These are phyloP conservation scores for Larix kaempferi DNA, from an alignment of 75 land plant species.

Conservation along the genomic window DNA sequence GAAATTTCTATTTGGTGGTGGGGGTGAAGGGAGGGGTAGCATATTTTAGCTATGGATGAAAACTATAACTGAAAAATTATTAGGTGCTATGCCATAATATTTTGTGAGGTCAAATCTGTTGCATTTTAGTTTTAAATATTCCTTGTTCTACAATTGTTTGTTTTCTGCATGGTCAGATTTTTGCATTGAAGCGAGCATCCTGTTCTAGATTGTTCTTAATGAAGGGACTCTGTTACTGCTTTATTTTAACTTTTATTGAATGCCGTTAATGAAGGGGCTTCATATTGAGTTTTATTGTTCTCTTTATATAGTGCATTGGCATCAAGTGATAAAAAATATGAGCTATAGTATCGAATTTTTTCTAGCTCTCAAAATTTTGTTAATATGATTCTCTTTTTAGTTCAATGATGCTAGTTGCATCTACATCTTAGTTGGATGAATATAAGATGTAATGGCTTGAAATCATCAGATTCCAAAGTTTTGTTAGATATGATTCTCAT, in stretches of 20 bases:
- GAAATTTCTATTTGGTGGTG: neutral
- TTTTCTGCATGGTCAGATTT: neutral
- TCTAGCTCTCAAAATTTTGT: neutral
- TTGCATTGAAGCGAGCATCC: neutral
- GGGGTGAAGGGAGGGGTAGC: neutral
- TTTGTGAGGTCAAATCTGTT: neutral
- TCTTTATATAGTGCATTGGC: no score
- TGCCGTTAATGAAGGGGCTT: no score
- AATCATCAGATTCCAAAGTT: no score
- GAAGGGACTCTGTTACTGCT: neutral
- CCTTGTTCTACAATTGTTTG: neutral
- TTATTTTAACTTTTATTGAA: no score
- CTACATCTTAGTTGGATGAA: no score
- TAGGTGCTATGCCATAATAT: neutral
- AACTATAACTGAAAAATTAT: neutral
- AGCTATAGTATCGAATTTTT: neutral
- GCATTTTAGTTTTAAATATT: neutral
- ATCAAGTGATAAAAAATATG: no score
- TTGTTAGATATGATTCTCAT: no score
- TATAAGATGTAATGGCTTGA: no score
- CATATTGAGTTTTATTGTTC: no score
- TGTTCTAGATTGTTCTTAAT: neutral
- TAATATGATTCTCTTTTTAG: neutral
- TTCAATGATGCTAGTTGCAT: no score
- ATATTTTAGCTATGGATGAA: neutral